Base-by-base conservation (phyloP, 1,284 basidiomycete species). In the Naganishia albida region DNA sequence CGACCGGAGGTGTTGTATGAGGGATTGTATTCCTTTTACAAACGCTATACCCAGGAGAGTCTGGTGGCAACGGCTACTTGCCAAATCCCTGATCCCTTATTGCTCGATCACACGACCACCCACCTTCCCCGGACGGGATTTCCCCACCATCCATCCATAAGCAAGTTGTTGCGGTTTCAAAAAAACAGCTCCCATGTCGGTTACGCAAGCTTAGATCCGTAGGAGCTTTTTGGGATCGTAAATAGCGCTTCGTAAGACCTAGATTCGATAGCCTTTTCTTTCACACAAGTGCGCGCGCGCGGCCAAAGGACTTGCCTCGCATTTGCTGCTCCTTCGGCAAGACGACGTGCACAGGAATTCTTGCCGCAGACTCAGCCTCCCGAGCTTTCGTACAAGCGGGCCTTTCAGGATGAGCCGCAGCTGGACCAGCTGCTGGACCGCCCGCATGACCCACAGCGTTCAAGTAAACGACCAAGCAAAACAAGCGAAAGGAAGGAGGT, bases 111-210 rank as follows among this genome's bases (percentile, higher is more conserved):
- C 30, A 51, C 49, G 49, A 51, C 30, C 28, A 28, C 20, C 25
- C 26, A 15, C 25, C 15, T 20, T 20, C n/a, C 51, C 15, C 30
- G 10, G 34, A 38, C 7, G 28, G 49, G 12, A 20, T n/a, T 20
- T n/a, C 18, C 43, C 23, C 43, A 16, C 18, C 43, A 44, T 18
- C 43, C 18, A 44, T 20, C 23, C 23, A 16, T 20, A 18, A 20
- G n/a, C 15, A 34, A 34, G 30, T 38, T 13, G 51, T 53, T 53
- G 51, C 51, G 51, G 51, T 53, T 53, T 53, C 51, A 53, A 18
- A 51, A 30, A n/a, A n/a, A 18, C 46, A 43, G 42, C n/a, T 12
- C 46, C 20, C 42, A 20, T 16, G 23, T 51, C 28, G 49, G 26
- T 25, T 51, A 49, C n/a, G n/a, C 42, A 15, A 43, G 10, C 6